Evolutionary conservation across 2,329 filamentous ascomycete species (phyloP), one percentile per base, ranked within the genome.

Genomic region (Diaporthe capsici): DNA sequence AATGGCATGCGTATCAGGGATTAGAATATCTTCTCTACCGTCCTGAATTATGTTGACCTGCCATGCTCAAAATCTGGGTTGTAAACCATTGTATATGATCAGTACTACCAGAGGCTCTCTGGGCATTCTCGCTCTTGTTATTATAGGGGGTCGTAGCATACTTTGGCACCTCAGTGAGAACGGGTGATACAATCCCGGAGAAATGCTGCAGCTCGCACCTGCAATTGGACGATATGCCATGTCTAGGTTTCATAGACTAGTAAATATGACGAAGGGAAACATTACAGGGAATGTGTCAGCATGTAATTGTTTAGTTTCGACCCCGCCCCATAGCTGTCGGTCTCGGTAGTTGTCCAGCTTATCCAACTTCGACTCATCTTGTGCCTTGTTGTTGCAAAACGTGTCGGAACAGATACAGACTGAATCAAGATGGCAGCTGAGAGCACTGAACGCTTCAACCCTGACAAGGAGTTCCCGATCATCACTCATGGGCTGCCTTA

Each of bases 401-500:
- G 20, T 28, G 8, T 20, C 3, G 13, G 20, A 51, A 37, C 28
- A 51, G n/a, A 42, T 3, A 8, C 65, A 28, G 44, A 20, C 31
- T 37, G 3, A 17, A 10, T 39, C 22, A 61, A 34, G 25, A 74
- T 74, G 73, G 72, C 72, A 9, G 17, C 68, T 20, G 76, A 79
- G 51, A 74, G 49, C 25, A 42, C 76, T 28, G 71, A 78, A 49
- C 76, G 67, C 13, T 70, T 77, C 63, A 20, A 77, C 49, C 74
- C 76, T 37, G 44, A 28, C 53, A 75, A 71, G 67, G 71, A 71
- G n/a, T 57, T 61, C 39, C 77, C 77, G 20, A 75, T 78, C 73
- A 75, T 77, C 65, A 75, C 75, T 25, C 73, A 77, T 28, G 74
- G 74, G 44, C 73, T 78, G 13, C 72, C 77, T n/a, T 78, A 71